phyloP scores from a whole-genome alignment of 2,329 filamentous ascomycete species.

The Colletotrichum zoysiae region DNA sequence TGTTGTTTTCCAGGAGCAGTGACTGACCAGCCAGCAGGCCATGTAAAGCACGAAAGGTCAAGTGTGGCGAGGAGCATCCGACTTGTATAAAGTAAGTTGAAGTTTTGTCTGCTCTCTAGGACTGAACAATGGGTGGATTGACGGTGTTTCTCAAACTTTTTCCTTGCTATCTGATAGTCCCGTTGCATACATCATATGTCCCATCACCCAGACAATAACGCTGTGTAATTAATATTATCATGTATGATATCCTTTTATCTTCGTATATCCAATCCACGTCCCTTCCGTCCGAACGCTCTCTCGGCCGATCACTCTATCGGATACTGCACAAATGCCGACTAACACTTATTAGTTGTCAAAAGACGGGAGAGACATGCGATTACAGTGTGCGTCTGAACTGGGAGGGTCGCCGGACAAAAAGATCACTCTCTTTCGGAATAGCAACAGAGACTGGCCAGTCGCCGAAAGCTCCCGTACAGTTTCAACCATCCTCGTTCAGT shows the following conservation, averaged over 20 bases:
- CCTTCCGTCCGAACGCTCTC: not conserved
- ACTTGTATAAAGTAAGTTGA: conserved; percentile 71
- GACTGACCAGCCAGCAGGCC: conserved; percentile 66
- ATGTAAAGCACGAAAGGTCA: conserved; percentile 79
- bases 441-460: conserved; percentile 44
- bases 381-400: conserved; percentile 86
- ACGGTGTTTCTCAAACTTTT: not conserved
- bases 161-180: not conserved
- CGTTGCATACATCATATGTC: not conserved
- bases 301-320: not conserved
- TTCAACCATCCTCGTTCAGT: conserved; percentile 53
- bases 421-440: conserved; percentile 55
- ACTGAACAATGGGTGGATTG: not conserved
- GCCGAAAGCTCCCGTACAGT: conserved; percentile 47
- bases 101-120: not conserved
- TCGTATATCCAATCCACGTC: not conserved
- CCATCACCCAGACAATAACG: not conserved
- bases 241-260: not conserved
- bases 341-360: conserved; percentile 65
- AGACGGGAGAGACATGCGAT: conserved; percentile 80
- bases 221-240: not conserved
- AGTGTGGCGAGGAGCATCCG: conserved; percentile 85
- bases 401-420: conserved; percentile 77
- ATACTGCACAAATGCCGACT: conserved; percentile 1
- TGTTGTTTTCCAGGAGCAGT: not conserved